Evolutionary conservation across 2,329 filamentous ascomycete species (phyloP).

Genomic region (Tympanopsis confertula): DNA sequence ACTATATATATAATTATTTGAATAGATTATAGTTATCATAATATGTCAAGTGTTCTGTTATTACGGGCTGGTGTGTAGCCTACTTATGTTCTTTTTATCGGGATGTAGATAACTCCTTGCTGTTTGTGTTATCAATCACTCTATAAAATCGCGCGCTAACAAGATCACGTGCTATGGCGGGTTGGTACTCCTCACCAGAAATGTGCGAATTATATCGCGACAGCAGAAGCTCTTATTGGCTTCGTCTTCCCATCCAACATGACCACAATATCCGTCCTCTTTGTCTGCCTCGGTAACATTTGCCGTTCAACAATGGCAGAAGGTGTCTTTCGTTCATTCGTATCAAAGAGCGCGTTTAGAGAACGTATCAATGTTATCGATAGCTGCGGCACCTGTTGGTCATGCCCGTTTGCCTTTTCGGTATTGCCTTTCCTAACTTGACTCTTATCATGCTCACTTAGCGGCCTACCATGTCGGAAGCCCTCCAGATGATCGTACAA

Average conservation of each 20-base stretch:
- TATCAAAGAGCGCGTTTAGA: conserved; percentile 45
- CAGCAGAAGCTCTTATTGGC: too few species aligned
- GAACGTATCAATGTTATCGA: conserved; percentile 59
- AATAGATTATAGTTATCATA: too few species aligned
- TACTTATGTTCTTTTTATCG: too few species aligned
- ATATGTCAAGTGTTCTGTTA: too few species aligned
- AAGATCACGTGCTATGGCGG: too few species aligned
- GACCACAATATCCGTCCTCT: conserved; percentile 60
- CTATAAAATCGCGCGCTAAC: too few species aligned
- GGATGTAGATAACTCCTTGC: too few species aligned
- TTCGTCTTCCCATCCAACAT: not conserved
- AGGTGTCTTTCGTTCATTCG: conserved; percentile 71
- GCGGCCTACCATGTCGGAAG: conserved; percentile 74
- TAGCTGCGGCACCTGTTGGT: conserved; percentile 70
- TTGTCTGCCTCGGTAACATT: conserved; percentile 95
- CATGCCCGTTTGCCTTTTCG: not conserved
- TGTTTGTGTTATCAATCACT: too few species aligned
- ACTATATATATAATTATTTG: too few species aligned
- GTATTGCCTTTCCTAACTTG: conserved; percentile 1
- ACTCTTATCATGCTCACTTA: conserved; percentile 10
- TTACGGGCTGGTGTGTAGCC: too few species aligned
- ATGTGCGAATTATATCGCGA: too few species aligned
- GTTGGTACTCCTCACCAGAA: too few species aligned
- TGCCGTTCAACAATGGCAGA: conserved; percentile 92
- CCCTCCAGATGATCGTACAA: conserved; percentile 69